Conservation (phyloP, 2,329 filamentous ascomycete species). For the Botrytis medusae region DNA sequence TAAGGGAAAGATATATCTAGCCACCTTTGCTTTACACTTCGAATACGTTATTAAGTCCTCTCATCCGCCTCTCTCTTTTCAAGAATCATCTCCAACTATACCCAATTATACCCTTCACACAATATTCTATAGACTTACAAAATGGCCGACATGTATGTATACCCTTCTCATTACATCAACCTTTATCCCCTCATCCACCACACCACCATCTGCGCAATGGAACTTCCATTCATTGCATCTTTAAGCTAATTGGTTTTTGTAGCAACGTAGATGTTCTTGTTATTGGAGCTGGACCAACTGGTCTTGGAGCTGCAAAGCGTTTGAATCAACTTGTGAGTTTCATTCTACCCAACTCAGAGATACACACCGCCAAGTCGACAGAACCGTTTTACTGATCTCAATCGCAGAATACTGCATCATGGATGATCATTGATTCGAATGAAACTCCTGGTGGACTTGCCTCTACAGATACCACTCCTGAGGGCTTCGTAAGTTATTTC, state of each 20-base stretch:
- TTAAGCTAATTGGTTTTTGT: conserved; percentile 21
- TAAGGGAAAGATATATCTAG: conserved; percentile 12
- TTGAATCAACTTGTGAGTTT: conserved; percentile 81
- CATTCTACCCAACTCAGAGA: background rate
- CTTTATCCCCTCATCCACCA: background rate
- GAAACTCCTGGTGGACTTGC: conserved; percentile 93
- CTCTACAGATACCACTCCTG: conserved; percentile 89
- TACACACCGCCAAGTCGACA: conserved; percentile 25
- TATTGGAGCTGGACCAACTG: conserved; percentile 96
- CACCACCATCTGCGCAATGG: background rate
- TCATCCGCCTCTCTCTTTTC: background rate
- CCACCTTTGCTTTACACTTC: background rate
- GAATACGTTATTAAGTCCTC: background rate
- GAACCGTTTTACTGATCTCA: conserved; percentile 16
- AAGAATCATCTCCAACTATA: background rate
- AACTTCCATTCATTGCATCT: background rate
- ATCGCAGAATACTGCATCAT: conserved; percentile 80
- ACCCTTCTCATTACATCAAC: background rate
- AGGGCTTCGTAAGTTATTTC: conserved; percentile 82
- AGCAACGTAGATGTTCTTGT: conserved; percentile 93
- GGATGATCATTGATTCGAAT: conserved; percentile 92
- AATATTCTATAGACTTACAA: conserved; percentile 3
- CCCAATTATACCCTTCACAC: background rate
- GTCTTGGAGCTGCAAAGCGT: conserved; percentile 96
- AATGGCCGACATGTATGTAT: conserved; percentile 27